Percentiles rank a stretch among this genome's conserved stretches.
These are phyloP conservation scores for Rhodosorus marinus DNA, from an alignment of 23 red algal species.

Conservation along the genomic window DNA sequence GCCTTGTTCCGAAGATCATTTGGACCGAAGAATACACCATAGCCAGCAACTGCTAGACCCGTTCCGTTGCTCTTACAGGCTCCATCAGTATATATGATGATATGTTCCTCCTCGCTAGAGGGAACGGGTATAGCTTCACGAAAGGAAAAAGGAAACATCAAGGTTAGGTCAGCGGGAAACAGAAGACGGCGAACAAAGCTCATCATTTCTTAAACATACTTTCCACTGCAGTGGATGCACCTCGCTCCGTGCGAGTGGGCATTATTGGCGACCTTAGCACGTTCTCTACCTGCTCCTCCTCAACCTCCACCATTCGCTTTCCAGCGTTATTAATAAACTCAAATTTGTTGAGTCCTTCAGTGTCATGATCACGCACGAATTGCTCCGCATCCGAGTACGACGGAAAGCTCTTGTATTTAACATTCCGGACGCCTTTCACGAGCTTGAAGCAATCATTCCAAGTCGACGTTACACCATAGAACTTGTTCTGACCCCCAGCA, in stretches of 20 bases:
- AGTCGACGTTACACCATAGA: conserved; percentile 22
- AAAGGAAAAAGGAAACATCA: no score
- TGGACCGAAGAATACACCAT: conserved; percentile 61
- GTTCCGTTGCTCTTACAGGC: conserved; percentile 53
- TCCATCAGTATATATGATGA: conserved; percentile 68
- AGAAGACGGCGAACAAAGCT: neutral
- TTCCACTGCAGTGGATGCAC: no score
- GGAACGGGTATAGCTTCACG: no score
- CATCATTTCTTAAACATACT: neutral
- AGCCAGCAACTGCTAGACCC: conserved; percentile 10
- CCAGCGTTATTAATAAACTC: no score
- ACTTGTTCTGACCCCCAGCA: conserved; percentile 22
- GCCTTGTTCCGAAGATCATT: conserved; percentile 37
- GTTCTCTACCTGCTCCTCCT: no score
- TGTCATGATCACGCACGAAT: no score
- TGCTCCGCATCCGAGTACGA: conserved; percentile 18
- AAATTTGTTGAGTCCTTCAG: no score
- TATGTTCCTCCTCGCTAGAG: no score
- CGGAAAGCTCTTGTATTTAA: conserved; percentile 33
- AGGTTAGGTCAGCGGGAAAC: no score
- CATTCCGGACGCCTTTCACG: conserved; percentile 27
- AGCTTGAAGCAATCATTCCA: conserved; percentile 55
- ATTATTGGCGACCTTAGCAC: no score
- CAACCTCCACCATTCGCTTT: no score
- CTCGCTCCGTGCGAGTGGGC: no score